Base-by-base conservation (phyloP, 108 stramenopile species). In the Cyclotella choctawhatcheeana region DNA sequence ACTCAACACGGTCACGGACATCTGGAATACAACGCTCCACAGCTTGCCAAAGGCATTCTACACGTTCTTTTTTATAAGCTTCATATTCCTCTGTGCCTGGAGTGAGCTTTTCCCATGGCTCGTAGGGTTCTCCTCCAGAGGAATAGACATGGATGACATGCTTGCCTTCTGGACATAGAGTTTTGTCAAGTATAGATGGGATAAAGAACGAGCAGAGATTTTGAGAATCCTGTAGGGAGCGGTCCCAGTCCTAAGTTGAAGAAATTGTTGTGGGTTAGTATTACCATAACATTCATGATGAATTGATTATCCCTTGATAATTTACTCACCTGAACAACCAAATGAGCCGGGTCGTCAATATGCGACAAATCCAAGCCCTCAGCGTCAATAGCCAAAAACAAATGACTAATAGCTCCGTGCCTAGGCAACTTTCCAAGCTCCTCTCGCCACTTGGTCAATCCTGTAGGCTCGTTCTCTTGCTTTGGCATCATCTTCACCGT, bases 141-240 rank as follows among this genome's bases (percentile, higher is more conserved):
- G 93, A 86, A 64, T 96, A 96, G 13, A 91, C 93, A 68, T 97
- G 97, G 0, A 96, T 75, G 10, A 94, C 76, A 68, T 97, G 97
- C 40, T 92, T 89, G 5, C 97, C 95, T 8, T 88, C 85, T 16
- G 97, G 97, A 8, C 95, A 94, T 31, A 97, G 67, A 5, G 76
- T 64, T 3, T 89, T 79, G 69, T 97, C 97, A 52, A 96, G 93
- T 12, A 95, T 74, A 3, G 93, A 85, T n/a, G 91, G 91, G 45
- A 93, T 92, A 4, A 88, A 90, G 17, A 93, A 83, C 66, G 96
- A 91, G 32, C 88, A 84, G 71, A 96, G 77, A 68, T 95, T 95
- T 58, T 90, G 89, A 18, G 94, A 96, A 65, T 96, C 94, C 79
- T 96, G 94, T 62, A 96, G 71, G 12, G 89, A 91, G 17, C 95